Percentiles rank a stretch among this genome's conserved stretches.
Evolutionary conservation across 371 early-diverging fungal species (phyloP).

Genomic region (Syncephalis plumigaleata): DNA sequence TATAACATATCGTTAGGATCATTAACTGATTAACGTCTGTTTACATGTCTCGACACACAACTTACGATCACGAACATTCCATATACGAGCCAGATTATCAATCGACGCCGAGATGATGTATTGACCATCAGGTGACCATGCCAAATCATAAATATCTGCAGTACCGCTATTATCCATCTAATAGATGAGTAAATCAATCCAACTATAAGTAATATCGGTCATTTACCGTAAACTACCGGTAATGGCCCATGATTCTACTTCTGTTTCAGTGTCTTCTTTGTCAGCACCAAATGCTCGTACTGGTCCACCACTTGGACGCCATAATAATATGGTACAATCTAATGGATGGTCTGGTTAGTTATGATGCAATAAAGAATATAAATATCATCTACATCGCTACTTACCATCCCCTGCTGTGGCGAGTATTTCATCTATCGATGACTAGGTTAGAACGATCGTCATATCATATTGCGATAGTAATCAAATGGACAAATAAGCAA

Average conservation of each 20-base stretch:
- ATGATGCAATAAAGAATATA: not conserved
- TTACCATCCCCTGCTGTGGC: slow-evolving; percentile 87
- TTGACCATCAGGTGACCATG: slow-evolving; percentile 86
- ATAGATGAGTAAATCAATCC: not conserved
- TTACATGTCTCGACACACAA: not conserved
- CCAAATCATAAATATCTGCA: slow-evolving; percentile 79
- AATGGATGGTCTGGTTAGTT: slow-evolving; percentile 1
- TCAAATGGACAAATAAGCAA: not conserved
- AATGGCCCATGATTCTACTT: slow-evolving; percentile 38
- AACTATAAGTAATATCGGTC: not conserved
- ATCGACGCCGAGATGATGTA: slow-evolving; percentile 79
- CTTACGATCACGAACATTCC: slow-evolving; percentile 60
- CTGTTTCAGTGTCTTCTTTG: slow-evolving; percentile 16
- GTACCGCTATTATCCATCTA: slow-evolving; percentile 24
- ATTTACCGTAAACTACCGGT: slow-evolving; percentile 18
- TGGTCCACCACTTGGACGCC: slow-evolving; percentile 45
- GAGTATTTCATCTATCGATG: slow-evolving; percentile 27
- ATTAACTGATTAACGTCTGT: not conserved
- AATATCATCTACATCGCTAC: not conserved
- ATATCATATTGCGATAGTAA: not conserved
- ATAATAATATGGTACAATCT: slow-evolving; percentile 76
- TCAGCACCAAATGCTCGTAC: slow-evolving; percentile 23
- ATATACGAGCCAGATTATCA: slow-evolving; percentile 84
- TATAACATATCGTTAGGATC: slow-evolving; percentile 9
- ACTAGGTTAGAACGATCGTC: not conserved